Percentiles rank a stretch among this genome's conserved stretches.
These are phyloP conservation scores for Fonsecaea pedrosoi DNA, from an alignment of 2,329 filamentous ascomycete species.

Conservation along the genomic window DNA sequence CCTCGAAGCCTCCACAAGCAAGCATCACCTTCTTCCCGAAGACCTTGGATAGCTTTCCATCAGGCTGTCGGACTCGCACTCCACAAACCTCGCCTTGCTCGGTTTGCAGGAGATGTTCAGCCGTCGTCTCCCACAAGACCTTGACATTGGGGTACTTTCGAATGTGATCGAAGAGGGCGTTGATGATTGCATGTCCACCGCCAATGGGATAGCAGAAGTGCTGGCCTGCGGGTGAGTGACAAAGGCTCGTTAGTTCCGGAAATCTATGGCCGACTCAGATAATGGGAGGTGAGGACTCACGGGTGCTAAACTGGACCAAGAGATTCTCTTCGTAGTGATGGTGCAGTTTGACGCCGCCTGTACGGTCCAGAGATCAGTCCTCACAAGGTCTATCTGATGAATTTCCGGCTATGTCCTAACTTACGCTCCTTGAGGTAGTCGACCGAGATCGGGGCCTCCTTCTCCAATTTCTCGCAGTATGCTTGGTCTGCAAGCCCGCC, in stretches of 20 bases:
- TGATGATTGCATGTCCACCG: slow-evolving; percentile 49
- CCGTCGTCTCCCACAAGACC: slow-evolving; percentile 50
- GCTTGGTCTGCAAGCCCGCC: slow-evolving; percentile 47
- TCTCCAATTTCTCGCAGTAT: slow-evolving; percentile 50
- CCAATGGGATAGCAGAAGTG: slow-evolving; percentile 33
- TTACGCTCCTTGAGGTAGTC: slow-evolving; percentile 45
- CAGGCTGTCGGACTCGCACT: slow-evolving; percentile 48
- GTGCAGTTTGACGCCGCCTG: too few relatives aligned
- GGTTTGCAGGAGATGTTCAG: slow-evolving; percentile 45
- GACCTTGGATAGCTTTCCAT: slow-evolving; percentile 42
- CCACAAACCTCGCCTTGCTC: slow-evolving; percentile 47
- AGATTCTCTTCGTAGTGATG: slow-evolving; percentile 47
- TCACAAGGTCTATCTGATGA: too few relatives aligned
- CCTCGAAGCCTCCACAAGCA: slow-evolving; percentile 52
- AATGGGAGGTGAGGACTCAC: too few relatives aligned
- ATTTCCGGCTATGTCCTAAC: too few relatives aligned
- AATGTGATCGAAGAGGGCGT: slow-evolving; percentile 48
- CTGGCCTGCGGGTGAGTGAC: slow-evolving; percentile 22
- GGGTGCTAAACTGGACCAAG: slow-evolving; percentile 48
- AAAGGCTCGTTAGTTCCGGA: too few relatives aligned
- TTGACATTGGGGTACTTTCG: slow-evolving; percentile 44
- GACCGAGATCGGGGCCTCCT: slow-evolving; percentile 47
- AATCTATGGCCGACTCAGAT: too few relatives aligned
- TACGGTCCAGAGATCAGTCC: too few relatives aligned
- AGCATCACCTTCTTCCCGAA: slow-evolving; percentile 45